Percentiles rank a stretch among this genome's conserved stretches.
These are phyloP conservation scores for Solanum aculeatissimum DNA, from an alignment of 305 asterid species.

Conservation along the genomic window DNA sequence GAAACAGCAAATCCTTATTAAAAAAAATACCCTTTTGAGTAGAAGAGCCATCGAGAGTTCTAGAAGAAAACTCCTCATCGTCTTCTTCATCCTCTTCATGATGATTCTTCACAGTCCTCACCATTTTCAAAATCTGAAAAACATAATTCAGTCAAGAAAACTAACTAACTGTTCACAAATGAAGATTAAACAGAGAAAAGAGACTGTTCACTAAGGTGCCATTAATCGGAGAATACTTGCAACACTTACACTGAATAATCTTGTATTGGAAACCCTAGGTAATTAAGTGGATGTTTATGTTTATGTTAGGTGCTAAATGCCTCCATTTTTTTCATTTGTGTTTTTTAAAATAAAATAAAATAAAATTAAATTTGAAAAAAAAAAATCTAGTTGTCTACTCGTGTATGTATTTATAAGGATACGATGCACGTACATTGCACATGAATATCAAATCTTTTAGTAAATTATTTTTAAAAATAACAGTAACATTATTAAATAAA, in stretches of 20 bases:
- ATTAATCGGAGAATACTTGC: neutral
- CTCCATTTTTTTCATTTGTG: too few relatives aligned
- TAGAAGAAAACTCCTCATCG: slow-evolving; percentile 16
- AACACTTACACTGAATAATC: neutral
- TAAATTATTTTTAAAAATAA: too few relatives aligned
- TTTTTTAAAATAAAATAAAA: too few relatives aligned
- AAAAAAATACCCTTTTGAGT: slow-evolving; percentile 31
- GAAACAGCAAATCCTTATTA: neutral
- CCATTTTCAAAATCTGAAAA: slow-evolving; percentile 9
- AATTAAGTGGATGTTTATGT: neutral
- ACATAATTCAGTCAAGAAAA: neutral
- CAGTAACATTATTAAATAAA: too few relatives aligned
- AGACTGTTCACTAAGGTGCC: neutral
- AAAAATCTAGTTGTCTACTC: too few relatives aligned
- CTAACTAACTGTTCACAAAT: neutral
- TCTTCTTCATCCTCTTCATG: slow-evolving; percentile 36
- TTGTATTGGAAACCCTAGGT: neutral
- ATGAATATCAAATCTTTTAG: too few relatives aligned
- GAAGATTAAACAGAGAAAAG: neutral
- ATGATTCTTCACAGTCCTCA: slow-evolving; percentile 16
- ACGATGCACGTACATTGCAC: too few relatives aligned
- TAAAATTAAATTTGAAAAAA: too few relatives aligned
- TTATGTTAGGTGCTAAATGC: too few relatives aligned
- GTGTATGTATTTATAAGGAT: too few relatives aligned
- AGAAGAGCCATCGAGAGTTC: slow-evolving; percentile 33